Evolutionary conservation across 805 yeast genomes (phyloP).

Genomic region (Soucietia sequanensis): DNA sequence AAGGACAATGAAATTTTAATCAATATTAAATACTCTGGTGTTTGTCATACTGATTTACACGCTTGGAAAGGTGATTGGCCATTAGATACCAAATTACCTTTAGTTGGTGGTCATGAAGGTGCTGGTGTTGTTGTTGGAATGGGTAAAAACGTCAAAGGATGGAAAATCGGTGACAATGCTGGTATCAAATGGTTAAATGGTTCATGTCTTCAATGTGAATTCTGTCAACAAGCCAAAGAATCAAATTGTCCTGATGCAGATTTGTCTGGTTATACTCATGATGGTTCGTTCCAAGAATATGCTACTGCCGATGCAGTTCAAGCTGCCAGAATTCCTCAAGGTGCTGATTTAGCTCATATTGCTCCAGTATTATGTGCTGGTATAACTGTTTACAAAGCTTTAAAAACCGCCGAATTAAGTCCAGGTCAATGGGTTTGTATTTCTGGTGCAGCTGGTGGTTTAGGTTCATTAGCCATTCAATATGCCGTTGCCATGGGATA

Average conservation of each 20-base stretch:
- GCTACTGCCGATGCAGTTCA: conserved; percentile 66
- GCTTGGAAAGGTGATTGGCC: conserved; percentile 52
- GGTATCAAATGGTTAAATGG: conserved; percentile 49
- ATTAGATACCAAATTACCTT: conserved; percentile 42
- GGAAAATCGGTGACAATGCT: conserved; percentile 44
- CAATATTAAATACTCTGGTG: conserved; percentile 46
- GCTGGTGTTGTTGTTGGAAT: conserved; percentile 47
- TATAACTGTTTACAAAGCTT: conserved; percentile 66
- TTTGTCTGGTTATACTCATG: conserved; percentile 72
- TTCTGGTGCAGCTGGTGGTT: conserved; percentile 82
- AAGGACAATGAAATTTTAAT: conserved; percentile 41
- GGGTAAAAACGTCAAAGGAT: conserved; percentile 41
- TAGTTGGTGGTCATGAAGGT: conserved; percentile 50
- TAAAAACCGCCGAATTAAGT: conserved; percentile 53
- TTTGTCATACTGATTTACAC: conserved; percentile 47
- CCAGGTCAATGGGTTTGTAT: conserved; percentile 76
- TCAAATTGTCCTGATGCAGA: conserved; percentile 63
- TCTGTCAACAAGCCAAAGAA: conserved; percentile 44
- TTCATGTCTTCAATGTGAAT: conserved; percentile 43
- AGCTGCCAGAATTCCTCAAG: conserved; percentile 57
- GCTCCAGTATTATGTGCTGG: conserved; percentile 70
- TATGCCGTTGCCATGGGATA: conserved; percentile 76
- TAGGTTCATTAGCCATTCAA: conserved; percentile 74
- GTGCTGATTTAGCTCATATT: conserved; percentile 52
- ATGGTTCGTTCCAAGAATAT: conserved; percentile 67